Base-by-base conservation (phyloP, 78 protist species). In the Creolimax fragrantissima region DNA sequence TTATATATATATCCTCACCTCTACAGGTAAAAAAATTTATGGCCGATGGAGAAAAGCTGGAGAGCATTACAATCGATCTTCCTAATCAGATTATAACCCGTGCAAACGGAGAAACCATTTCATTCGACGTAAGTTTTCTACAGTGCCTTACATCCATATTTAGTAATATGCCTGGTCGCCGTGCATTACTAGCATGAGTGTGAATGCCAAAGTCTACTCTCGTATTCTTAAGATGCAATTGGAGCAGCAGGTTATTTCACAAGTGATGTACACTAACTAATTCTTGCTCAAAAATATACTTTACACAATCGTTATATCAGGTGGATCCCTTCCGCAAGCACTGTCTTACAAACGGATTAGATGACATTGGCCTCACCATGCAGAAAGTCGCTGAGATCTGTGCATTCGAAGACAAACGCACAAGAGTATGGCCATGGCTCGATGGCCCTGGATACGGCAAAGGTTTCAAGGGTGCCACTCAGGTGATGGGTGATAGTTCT, bases 311-410 rank as follows among this genome's bases (percentile, higher is more conserved):
- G n/a, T n/a, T n/a, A n/a, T n/a, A n/a, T n/a, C 24, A 58, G 74
- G 74, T 90, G 35, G 92, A 90, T 11, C 32, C 92, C 7, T 90
- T 90, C 81, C 74, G 81, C 74, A 90, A 90, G 45, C 81, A 44
- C 84, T 44, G 47, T 7, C 81, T 90, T 17, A 5, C 58, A 5
- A 90, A 90, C 58, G 92, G 92, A 3, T 44, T 90, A 7, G 92
- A 90, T 90, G 92, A 90, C 45, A 90, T 90, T 43, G 81, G 92
- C 4, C 81, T 90, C 3, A 90, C 92, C 3, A 5, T 90, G 41
- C 43, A 90, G 83, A 90, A 90, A 35, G 81, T 35, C 5, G 83
- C 17, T 6, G 1, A 42, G 41, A 90, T 90, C 45, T 44, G 44
- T 90, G 81, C 3, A 5, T 90, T 90, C 45, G 92, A 90, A 42